Evolutionary conservation across 345 rosid genomes (phyloP).

Genomic region (Kernera saxatilis): DNA sequence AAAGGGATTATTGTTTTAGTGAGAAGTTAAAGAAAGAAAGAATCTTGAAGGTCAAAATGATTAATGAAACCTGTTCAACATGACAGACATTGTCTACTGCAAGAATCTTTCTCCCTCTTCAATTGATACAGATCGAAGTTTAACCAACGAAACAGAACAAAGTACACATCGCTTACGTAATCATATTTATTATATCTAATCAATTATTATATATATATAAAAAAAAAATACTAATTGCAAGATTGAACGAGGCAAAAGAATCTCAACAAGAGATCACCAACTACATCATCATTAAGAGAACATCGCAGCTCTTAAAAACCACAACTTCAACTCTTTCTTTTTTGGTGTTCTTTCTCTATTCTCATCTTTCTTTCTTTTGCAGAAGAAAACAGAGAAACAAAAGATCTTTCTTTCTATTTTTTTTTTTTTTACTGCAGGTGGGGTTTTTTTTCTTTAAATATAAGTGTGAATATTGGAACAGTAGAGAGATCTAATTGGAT

Average conservation of each 20-base stretch:
- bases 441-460: not conserved
- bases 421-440: not conserved
- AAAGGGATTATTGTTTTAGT: conserved; percentile 17
- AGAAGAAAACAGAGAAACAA: conserved; percentile 22
- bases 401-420: not conserved
- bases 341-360: not conserved
- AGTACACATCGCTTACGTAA: conserved; percentile 28
- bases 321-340: not conserved
- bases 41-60: conserved; percentile 34
- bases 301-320: conserved; percentile 8
- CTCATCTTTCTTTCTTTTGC: not conserved
- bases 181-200: conserved; percentile 14
- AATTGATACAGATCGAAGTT: conserved; percentile 14
- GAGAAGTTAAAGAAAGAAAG: conserved; percentile 26
- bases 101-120: conserved; percentile 34
- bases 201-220: not conserved
- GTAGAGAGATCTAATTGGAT: conserved; percentile 30
- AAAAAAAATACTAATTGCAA: not conserved
- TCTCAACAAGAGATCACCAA: conserved; percentile 30
- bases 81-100: conserved; percentile 31
- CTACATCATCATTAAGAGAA: conserved; percentile 30
- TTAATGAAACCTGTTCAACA: conserved; percentile 29
- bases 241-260: conserved; percentile 14
- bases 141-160: conserved; percentile 29
- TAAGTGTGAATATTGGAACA: conserved; percentile 11